These are phyloP conservation scores for Gamsiella multidivaricata DNA, from an alignment of 192 early-diverging fungal species.

Conservation along the genomic window DNA sequence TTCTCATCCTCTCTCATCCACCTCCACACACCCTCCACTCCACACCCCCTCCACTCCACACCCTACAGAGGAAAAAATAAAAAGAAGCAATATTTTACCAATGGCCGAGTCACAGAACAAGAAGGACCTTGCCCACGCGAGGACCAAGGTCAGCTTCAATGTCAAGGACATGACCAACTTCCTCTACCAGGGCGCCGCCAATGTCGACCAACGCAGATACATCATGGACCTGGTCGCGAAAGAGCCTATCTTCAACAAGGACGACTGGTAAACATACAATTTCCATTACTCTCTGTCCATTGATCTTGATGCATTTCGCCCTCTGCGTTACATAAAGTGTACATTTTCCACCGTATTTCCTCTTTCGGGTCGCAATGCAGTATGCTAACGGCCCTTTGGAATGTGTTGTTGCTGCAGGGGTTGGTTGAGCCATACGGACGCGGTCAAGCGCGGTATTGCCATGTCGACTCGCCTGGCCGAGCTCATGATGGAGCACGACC, in stretches of 20 bases:
- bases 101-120: conserved; percentile 34
- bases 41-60: not conserved
- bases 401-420: conserved; percentile 3
- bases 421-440: conserved; percentile 50
- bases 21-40: not conserved
- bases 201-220: conserved; percentile 45
- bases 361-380: too few relatives aligned
- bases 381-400: too few relatives aligned
- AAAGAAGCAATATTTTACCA: not conserved
- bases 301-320: too few relatives aligned
- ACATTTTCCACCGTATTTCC: too few relatives aligned
- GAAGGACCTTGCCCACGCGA: conserved; percentile 69
- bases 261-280: conserved; percentile 54
- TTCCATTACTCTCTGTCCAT: too few relatives aligned
- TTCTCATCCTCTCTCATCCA: not conserved
- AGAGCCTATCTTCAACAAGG: conserved; percentile 47
- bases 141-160: conserved; percentile 75
- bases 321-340: too few relatives aligned
- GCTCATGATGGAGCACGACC: conserved; percentile 47
- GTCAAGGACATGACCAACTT: conserved; percentile 79
- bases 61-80: not conserved
- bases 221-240: conserved; percentile 43
- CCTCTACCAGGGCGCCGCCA: conserved; percentile 70
- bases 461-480: conserved; percentile 50
- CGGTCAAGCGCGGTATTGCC: conserved; percentile 52